Evolutionary conservation across 305 asterid species (phyloP).

Genomic region (Stenogyne calaminthoides): DNA sequence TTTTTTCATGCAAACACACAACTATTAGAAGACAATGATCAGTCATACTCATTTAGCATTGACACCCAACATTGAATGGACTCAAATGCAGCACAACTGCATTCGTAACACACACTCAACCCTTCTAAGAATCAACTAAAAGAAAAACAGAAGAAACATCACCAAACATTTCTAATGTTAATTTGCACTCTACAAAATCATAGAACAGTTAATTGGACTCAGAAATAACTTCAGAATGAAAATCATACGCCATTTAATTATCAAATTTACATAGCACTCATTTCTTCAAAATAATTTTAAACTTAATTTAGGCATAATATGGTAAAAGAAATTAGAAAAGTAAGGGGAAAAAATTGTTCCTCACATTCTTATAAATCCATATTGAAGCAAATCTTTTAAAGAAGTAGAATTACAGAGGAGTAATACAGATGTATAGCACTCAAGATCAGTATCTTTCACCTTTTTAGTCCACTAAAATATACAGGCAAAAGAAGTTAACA

Average conservation of each 20-base stretch:
- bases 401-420: no score
- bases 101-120: not conserved
- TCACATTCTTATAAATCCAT: no score
- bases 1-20: not conserved
- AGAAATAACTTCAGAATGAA: no score
- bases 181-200: not conserved
- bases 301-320: no score
- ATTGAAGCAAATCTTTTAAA: no score
- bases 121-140: not conserved
- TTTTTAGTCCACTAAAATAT: not conserved
- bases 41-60: not conserved
- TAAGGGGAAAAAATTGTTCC: no score
- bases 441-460: conserved; percentile 1
- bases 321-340: no score
- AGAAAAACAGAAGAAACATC: conserved; percentile 4
- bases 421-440: not conserved
- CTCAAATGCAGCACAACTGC: not conserved
- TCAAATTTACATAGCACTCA: no score
- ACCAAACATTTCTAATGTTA: not conserved
- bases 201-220: no score
- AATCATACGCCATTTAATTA: no score
- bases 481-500: not conserved
- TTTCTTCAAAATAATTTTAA: no score
- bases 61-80: not conserved
- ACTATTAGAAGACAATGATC: not conserved